A percentile compares a stretch with the other conserved stretches of the same genome.
phyloP scores from a whole-genome alignment of 306 rosid species.

The Cucumis melo region DNA sequence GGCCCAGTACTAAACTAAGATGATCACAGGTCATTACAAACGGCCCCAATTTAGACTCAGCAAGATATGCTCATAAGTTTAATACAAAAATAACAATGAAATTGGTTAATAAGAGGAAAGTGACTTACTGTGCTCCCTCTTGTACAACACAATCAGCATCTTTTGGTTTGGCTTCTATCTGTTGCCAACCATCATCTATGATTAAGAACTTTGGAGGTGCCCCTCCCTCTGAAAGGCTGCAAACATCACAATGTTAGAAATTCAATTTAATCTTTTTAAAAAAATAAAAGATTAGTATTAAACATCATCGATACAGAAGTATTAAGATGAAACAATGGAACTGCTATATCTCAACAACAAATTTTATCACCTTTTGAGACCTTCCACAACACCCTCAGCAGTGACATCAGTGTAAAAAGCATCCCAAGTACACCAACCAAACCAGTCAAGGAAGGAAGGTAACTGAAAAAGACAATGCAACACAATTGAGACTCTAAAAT shows the following conservation, averaged over 20 bases:
- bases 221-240: slow-evolving; percentile 76
- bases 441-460: slow-evolving; percentile 83
- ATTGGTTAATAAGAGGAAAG: not conserved
- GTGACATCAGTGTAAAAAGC: slow-evolving; percentile 96
- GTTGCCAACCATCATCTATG: slow-evolving; percentile 98
- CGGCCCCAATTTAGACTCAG: not conserved
- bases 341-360: not conserved
- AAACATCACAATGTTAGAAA: slow-evolving; percentile 13
- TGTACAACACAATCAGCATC: slow-evolving; percentile 46
- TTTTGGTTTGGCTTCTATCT: slow-evolving; percentile 63
- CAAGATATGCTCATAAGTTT: not conserved
- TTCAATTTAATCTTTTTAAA: not conserved
- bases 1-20: not conserved
- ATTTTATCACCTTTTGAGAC: slow-evolving; percentile 58
- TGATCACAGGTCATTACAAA: not conserved
- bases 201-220: slow-evolving; percentile 80
- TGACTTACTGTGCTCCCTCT: slow-evolving; percentile 94
- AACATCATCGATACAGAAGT: not conserved
- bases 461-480: slow-evolving; percentile 33
- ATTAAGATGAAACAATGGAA: not conserved
- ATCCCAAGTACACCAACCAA: slow-evolving; percentile 99
- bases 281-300: too few species aligned
- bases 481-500: slow-evolving; percentile 4
- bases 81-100: not conserved
- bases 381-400: slow-evolving; percentile 82